These are phyloP conservation scores for Fistulina hepatica DNA, from an alignment of 1,284 basidiomycete genomes.

Conservation along the genomic window DNA sequence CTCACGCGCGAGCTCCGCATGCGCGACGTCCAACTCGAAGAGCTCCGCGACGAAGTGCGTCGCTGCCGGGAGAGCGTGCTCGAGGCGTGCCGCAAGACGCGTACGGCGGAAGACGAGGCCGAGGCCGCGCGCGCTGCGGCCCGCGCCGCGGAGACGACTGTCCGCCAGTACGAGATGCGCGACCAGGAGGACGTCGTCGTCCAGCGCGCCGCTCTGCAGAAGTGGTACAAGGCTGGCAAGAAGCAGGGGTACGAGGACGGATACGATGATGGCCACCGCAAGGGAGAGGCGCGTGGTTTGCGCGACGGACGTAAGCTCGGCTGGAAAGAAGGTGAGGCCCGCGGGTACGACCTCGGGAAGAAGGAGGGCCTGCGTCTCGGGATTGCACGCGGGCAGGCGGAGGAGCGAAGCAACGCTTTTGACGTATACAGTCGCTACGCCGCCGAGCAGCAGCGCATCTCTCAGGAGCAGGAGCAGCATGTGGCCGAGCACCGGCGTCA, in stretches of 20 bases:
- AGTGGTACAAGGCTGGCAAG: slow-evolving; percentile 34
- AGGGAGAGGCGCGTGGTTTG: slow-evolving; percentile 31
- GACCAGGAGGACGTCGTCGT: slow-evolving; percentile 36
- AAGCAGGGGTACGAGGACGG: slow-evolving; percentile 38
- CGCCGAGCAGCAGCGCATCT: slow-evolving; percentile 32
- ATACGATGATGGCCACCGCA: slow-evolving; percentile 32
- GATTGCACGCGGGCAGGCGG: slow-evolving; percentile 30
- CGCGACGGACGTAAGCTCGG: slow-evolving; percentile 31
- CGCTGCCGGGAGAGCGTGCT: too few relatives aligned
- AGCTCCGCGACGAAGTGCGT: too few relatives aligned
- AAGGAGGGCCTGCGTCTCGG: slow-evolving; percentile 33
- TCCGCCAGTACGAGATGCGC: slow-evolving; percentile 37
- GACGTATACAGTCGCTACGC: slow-evolving; percentile 46
- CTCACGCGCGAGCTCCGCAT: slow-evolving; percentile 32
- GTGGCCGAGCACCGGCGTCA: too few relatives aligned
- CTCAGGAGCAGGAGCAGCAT: too few relatives aligned
- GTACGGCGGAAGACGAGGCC: slow-evolving; percentile 37
- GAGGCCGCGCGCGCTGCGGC: slow-evolving; percentile 36
- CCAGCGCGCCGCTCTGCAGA: slow-evolving; percentile 27
- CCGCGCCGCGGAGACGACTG: slow-evolving; percentile 33
- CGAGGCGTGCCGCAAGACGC: too few relatives aligned
- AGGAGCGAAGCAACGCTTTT: slow-evolving; percentile 39
- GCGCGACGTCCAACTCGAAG: slow-evolving; percentile 34
- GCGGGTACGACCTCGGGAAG: slow-evolving; percentile 32
- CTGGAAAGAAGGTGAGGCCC: slow-evolving; percentile 30